phyloP scores from a whole-genome alignment of 176 grass and related monocot genomes.

The Carex pumila region DNA sequence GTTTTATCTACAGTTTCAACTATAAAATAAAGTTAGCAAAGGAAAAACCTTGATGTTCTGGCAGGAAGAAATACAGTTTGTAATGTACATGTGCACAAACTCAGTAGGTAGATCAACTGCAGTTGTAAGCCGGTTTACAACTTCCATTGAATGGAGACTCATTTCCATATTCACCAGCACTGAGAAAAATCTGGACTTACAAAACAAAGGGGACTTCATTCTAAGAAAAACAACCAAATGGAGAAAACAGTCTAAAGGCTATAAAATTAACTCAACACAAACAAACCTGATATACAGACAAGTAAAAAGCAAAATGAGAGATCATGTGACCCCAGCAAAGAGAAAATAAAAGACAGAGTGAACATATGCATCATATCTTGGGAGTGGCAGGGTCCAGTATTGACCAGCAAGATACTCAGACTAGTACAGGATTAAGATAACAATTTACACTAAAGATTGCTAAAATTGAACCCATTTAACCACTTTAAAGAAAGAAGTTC shows the following conservation, averaged over 20 bases:
- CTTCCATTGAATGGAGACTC: conserved; percentile 99
- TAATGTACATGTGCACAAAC: conserved; percentile 94
- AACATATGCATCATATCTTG: background rate
- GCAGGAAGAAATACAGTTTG: conserved; percentile 87
- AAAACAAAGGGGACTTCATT: conserved; percentile 2
- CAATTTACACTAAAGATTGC: background rate
- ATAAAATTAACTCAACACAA: conserved; percentile 25
- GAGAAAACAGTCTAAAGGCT: conserved; percentile 13
- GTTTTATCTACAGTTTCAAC: background rate
- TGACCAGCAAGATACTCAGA: background rate
- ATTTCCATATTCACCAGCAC: conserved; percentile 92
- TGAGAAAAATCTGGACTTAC: conserved; percentile 63
- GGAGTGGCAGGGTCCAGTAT: background rate
- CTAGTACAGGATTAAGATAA: background rate
- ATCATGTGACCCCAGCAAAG: background rate
- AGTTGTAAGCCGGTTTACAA: conserved; percentile 93
- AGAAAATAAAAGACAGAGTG: background rate
- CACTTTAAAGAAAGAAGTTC: background rate
- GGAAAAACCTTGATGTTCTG: conserved; percentile 75
- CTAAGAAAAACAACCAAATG: background rate
- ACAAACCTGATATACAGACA: background rate
- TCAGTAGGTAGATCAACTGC: conserved; percentile 71
- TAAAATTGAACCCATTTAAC: background rate
- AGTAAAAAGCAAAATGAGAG: background rate
- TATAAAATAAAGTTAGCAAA: conserved; percentile 7